Conservation (phyloP, 2,329 filamentous ascomycete genomes). For the Cercospora beticola region DNA sequence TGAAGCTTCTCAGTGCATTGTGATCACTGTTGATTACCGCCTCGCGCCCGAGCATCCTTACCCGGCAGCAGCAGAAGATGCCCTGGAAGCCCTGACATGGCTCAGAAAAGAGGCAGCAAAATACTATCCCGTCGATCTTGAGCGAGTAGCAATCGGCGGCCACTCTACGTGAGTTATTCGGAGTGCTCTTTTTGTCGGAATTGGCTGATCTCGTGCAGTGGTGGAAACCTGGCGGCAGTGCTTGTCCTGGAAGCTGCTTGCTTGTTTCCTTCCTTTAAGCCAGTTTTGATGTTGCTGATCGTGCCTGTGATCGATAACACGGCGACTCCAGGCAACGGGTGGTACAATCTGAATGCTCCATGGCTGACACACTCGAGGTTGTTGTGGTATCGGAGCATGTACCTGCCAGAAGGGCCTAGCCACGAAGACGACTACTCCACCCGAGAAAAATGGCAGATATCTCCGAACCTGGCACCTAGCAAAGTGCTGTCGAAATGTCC, state of each 20-base stretch:
- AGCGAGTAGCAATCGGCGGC: slow-evolving; percentile 23
- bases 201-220: slow-evolving; percentile 9
- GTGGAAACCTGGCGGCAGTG: slow-evolving; percentile 24
- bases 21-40: slow-evolving; percentile 37
- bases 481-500: slow-evolving; percentile 25
- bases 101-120: slow-evolving; percentile 21
- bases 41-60: slow-evolving; percentile 50
- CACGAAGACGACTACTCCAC: not conserved
- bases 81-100: slow-evolving; percentile 49
- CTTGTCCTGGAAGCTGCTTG: slow-evolving; percentile 26
- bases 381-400: slow-evolving; percentile 26
- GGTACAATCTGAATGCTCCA: slow-evolving; percentile 25
- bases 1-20: slow-evolving; percentile 21
- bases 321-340: slow-evolving; percentile 23
- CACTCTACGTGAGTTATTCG: slow-evolving; percentile 16
- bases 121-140: slow-evolving; percentile 19
- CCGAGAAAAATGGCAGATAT: slow-evolving; percentile 26
- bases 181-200: not conserved
- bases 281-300: slow-evolving; percentile 21
- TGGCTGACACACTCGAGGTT: slow-evolving; percentile 24
- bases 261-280: slow-evolving; percentile 23
- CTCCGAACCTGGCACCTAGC: slow-evolving; percentile 22
- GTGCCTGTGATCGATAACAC: slow-evolving; percentile 26
- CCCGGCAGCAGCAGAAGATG: slow-evolving; percentile 46
- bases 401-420: slow-evolving; percentile 15